These are phyloP conservation scores for Schizochytrium sp. DNA, from an alignment of 108 stramenopile genomes.

Conservation along the genomic window DNA sequence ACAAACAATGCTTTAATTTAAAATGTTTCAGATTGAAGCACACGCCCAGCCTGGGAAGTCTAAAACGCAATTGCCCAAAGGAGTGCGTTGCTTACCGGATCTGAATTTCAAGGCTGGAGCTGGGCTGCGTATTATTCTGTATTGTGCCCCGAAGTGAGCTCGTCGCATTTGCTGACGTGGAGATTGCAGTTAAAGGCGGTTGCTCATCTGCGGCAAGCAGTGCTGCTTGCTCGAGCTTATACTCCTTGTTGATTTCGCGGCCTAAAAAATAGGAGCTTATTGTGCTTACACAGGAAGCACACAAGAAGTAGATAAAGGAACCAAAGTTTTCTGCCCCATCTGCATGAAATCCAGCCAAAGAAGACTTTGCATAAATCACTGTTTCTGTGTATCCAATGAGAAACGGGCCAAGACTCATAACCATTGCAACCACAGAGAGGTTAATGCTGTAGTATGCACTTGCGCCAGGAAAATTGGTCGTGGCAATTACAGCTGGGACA, in stretches of 20 bases:
- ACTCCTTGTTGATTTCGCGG: not conserved
- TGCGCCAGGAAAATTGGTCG: not conserved
- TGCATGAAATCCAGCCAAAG: not conserved
- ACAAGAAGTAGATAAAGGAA: not conserved
- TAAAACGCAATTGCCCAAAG: too few relatives aligned
- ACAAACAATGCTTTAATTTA: too few relatives aligned
- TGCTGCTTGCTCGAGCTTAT: not conserved
- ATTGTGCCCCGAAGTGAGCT: too few relatives aligned
- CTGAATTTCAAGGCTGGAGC: too few relatives aligned
- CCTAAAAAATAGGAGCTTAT: not conserved
- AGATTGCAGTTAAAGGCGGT: too few relatives aligned
- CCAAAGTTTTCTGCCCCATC: not conserved
- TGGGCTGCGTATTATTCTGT: too few relatives aligned
- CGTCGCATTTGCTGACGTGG: too few relatives aligned
- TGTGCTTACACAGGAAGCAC: not conserved
- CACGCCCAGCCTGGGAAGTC: too few relatives aligned
- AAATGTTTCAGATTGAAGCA: too few relatives aligned
- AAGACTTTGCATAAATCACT: not conserved
- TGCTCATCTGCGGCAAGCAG: too few relatives aligned
- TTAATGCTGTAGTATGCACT: not conserved
- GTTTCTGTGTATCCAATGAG: not conserved
- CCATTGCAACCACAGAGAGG: not conserved
- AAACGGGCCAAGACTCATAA: slow-evolving; percentile 5
- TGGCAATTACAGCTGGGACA: not conserved
- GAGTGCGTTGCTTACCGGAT: too few relatives aligned